Percentiles rank a stretch among this genome's conserved stretches.
phyloP scores from a whole-genome alignment of 805 yeast genomes.

The Maudiozyma bulderi region DNA sequence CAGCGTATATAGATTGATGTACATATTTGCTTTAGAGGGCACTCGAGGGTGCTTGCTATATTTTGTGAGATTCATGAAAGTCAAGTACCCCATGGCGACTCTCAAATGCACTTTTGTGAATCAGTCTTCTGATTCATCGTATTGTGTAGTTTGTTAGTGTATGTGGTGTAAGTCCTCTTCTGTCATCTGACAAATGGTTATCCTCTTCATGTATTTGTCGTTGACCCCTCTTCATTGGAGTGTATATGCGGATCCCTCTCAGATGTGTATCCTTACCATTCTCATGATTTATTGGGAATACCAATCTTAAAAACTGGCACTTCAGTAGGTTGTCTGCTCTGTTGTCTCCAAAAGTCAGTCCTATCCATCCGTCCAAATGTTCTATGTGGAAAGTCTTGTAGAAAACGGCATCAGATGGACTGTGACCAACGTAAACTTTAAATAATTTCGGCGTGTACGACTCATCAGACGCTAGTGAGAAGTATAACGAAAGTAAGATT shows the following conservation, averaged over 20 bases:
- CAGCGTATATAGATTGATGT: too few relatives aligned
- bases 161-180: too few relatives aligned
- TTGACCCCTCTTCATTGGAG: constrained; percentile 1
- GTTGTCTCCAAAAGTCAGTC: constrained; percentile 19
- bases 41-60: too few relatives aligned
- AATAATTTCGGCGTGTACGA: constrained; percentile 69
- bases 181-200: too few relatives aligned
- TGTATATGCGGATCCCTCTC: constrained; percentile 47
- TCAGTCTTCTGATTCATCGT: too few relatives aligned
- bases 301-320: constrained; percentile 23
- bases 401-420: constrained; percentile 20
- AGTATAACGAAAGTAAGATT: constrained; percentile 58
- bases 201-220: background rate
- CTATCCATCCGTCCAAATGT: constrained; percentile 27
- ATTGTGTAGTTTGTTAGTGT: too few relatives aligned
- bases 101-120: too few relatives aligned
- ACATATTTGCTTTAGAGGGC: too few relatives aligned
- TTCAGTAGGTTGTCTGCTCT: constrained; percentile 18
- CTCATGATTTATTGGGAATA: constrained; percentile 56
- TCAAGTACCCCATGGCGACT: too few relatives aligned
- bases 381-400: constrained; percentile 21
- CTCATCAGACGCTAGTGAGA: constrained; percentile 68
- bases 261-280: constrained; percentile 94
- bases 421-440: constrained; percentile 26
- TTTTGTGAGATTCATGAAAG: too few relatives aligned